Evolutionary conservation across 2,329 filamentous ascomycete species (phyloP).

Genomic region (Fusarium sp.): DNA sequence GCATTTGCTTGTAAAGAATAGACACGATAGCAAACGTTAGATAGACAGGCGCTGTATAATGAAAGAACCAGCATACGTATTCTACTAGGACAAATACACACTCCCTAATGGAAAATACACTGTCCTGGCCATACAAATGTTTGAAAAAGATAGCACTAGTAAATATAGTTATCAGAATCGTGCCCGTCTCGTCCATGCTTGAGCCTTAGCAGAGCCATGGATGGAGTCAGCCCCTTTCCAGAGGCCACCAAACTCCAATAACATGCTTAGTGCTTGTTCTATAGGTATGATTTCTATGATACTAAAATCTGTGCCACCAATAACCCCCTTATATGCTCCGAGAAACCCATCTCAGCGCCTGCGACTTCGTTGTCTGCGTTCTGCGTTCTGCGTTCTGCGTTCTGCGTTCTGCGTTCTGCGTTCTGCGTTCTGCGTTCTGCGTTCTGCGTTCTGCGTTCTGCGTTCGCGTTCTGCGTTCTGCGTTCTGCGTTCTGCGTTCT

Average conservation of each 20-base stretch:
- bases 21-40: constrained; percentile 12
- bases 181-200: background rate
- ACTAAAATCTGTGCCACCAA: constrained; percentile 26
- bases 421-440: no score
- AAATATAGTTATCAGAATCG: background rate
- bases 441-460: no score
- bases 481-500: constrained; percentile 7
- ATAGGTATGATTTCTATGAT: constrained; percentile 32
- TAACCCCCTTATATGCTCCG: constrained; percentile 28
- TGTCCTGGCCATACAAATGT: background rate
- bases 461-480: no score
- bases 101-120: background rate
- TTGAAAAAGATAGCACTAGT: background rate
- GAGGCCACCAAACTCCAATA: background rate
- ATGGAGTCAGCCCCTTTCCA: background rate
- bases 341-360: constrained; percentile 34
- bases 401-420: no score
- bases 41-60: constrained; percentile 12
- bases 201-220: background rate
- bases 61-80: background rate
- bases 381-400: no score
- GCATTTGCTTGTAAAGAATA: constrained; percentile 8
- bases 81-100: background rate
- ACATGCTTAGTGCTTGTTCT: constrained; percentile 20
- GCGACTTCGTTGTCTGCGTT: constrained; percentile 23